Conservation (phyloP, 2,329 filamentous ascomycete genomes). For the Tolypocladium inflatum region DNA sequence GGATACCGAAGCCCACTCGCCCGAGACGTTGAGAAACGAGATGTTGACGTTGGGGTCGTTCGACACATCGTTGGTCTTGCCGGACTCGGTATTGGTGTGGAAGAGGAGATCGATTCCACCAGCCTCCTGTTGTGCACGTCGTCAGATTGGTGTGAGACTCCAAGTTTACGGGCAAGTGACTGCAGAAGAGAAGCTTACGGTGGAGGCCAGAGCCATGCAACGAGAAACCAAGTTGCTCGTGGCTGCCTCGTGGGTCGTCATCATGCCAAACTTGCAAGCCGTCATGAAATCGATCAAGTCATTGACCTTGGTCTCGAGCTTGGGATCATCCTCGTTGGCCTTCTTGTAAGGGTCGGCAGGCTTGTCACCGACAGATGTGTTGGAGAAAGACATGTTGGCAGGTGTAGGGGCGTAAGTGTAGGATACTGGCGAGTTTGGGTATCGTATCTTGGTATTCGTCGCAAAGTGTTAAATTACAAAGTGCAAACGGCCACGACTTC, state of each 20-base stretch:
- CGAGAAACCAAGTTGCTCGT: conserved; percentile 65
- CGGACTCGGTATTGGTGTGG: conserved; percentile 83
- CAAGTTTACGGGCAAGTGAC: background rate
- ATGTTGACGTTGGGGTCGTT: conserved; percentile 69
- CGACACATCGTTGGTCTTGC: conserved; percentile 75
- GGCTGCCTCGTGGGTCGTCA: conserved; percentile 65
- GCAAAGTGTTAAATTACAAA: background rate
- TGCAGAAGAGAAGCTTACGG: conserved; percentile 37
- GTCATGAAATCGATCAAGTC: conserved; percentile 64
- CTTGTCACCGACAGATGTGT: conserved; percentile 52
- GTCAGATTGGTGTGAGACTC: background rate
- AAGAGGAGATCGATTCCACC: conserved; percentile 77
- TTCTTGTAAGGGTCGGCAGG: conserved; percentile 70
- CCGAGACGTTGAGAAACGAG: conserved; percentile 64
- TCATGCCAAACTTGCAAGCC: conserved; percentile 74
- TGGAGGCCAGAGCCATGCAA: conserved; percentile 76
- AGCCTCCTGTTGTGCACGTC: conserved; percentile 47
- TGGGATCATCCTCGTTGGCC: conserved; percentile 55
- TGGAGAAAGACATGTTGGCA: conserved; percentile 32
- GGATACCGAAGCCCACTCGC: conserved; percentile 83
- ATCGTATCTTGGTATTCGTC: background rate
- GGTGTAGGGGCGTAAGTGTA: too few relatives aligned
- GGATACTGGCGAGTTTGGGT: background rate
- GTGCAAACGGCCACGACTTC: too few relatives aligned
- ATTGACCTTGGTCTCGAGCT: conserved; percentile 65